These are phyloP conservation scores for Quercus ilex DNA, from an alignment of 306 rosid species.

Conservation along the genomic window DNA sequence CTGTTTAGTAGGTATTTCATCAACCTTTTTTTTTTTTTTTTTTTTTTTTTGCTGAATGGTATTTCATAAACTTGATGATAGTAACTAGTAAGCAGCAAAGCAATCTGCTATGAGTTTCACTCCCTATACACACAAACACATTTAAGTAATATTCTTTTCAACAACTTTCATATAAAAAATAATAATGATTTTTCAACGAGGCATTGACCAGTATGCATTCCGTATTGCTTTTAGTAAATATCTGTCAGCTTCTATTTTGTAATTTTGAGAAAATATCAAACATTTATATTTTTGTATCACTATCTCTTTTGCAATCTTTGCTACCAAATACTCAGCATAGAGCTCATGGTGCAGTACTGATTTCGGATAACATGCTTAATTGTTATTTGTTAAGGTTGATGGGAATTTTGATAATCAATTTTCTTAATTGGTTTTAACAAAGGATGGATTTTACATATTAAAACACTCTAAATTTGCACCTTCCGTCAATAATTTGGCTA, in stretches of 20 bases:
- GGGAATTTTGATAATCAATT: background rate
- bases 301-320: background rate
- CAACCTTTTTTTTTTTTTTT: too few species aligned
- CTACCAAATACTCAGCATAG: background rate
- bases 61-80: background rate
- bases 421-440: background rate
- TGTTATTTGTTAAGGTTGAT: background rate
- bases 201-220: background rate
- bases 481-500: background rate
- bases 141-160: background rate
- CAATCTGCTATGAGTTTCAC: background rate
- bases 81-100: background rate
- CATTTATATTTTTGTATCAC: background rate
- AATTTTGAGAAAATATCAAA: too few species aligned
- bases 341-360: background rate
- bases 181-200: background rate
- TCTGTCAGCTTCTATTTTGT: too few species aligned
- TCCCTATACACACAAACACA: background rate
- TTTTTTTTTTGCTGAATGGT: background rate
- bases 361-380: background rate
- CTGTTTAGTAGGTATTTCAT: too few species aligned
- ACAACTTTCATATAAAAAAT: too few species aligned
- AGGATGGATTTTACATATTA: background rate
- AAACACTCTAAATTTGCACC: background rate
- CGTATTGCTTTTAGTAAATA: background rate